Conservation (phyloP, 1,284 basidiomycete species). For the Vanrija pseudolonga region DNA sequence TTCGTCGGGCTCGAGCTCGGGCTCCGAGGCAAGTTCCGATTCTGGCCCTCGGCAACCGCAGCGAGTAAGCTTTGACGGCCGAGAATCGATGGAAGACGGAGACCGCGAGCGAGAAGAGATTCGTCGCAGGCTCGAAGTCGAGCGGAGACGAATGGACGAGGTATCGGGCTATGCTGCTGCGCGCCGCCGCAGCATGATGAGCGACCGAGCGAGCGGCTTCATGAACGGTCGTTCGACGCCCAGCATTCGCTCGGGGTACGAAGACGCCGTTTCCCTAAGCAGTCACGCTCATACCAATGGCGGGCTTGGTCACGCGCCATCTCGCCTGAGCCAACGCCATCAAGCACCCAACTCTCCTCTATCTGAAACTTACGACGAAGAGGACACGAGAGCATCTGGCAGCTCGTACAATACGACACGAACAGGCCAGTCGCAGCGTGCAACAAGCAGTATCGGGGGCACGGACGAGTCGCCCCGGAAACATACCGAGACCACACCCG, state of each 20-base stretch:
- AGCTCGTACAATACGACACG: slow-evolving; percentile 1
- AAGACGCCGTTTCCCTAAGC: not conserved
- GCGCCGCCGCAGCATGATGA: slow-evolving; percentile 36
- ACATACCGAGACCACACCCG: slow-evolving; percentile 11
- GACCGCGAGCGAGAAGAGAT: slow-evolving; percentile 35
- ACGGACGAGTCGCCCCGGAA: slow-evolving; percentile 17
- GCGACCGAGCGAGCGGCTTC: slow-evolving; percentile 26
- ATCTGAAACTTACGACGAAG: slow-evolving; percentile 7
- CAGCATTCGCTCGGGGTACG: slow-evolving; percentile 14
- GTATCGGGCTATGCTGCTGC: slow-evolving; percentile 39
- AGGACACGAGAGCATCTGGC: not conserved
- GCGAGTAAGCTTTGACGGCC: not conserved
- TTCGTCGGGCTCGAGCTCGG: slow-evolving; percentile 15
- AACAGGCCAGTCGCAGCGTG: not conserved
- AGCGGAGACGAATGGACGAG: slow-evolving; percentile 39
- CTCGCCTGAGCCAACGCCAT: slow-evolving; percentile 1
- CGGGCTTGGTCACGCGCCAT: not conserved
- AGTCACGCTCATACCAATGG: not conserved
- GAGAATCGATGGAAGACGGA: slow-evolving; percentile 2
- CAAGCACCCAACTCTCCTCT: slow-evolving; percentile 24
- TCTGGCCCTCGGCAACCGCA: not conserved
- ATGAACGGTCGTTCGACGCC: slow-evolving; percentile 31
- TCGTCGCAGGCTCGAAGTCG: slow-evolving; percentile 32
- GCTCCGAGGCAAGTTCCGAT: slow-evolving; percentile 7
- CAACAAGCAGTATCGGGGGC: slow-evolving; percentile 1